Evolutionary conservation across 495 filamentous ascomycete species (phyloP), one percentile per base, ranked within the genome.

Genomic region (Parathielavia appendiculata): DNA sequence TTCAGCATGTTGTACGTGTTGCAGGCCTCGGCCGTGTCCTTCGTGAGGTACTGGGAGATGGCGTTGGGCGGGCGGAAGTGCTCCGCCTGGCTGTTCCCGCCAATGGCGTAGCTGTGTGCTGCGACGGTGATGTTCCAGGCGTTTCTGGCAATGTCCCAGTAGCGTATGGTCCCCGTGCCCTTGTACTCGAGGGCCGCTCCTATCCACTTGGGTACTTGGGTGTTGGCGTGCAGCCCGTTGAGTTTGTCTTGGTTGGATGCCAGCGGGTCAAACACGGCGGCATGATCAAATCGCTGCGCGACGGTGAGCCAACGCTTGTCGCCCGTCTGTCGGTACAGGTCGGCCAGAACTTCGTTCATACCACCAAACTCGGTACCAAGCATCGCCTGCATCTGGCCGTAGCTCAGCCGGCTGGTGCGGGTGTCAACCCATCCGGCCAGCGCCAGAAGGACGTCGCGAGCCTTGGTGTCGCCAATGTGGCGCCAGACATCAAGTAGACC

Each of bases 1-100:
- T 71, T 72, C 14, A 75, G 63, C 72, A 75, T 70, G 53, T 75
- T 75, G 60, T 73, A 73, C 19, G 71, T 71, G 51, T 75, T 73
- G 66, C 72, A 75, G 5, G 54, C 57, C 61, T 75, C 72, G 48
- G 62, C 64, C 8, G 71, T 72, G 52, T 75, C 72, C 13, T 52
- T 54, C 12, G 17, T 54, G 19, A 75, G 59, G 26, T 70, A 72
- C 34, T 22, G 32, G 9, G 71, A 56, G 46, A 73, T 75, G 16
- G 64, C 66, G 54, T 73, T 69, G 1, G 68, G 57, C 1, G 53
- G 49, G 26, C 60, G 67, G 57, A 75, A 75, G 55, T 75, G 72
- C 58, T 75, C 72, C 20, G 72, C 63, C 40, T 75, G 71, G 63
- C 69, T 72, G 63, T 73, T 75, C 11, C 66, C 69, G 41, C 72